Evolutionary conservation across 1,284 basidiomycete genomes (phyloP), one percentile per base, ranked within the genome.

Genomic region (Sphagnurus paluster): DNA sequence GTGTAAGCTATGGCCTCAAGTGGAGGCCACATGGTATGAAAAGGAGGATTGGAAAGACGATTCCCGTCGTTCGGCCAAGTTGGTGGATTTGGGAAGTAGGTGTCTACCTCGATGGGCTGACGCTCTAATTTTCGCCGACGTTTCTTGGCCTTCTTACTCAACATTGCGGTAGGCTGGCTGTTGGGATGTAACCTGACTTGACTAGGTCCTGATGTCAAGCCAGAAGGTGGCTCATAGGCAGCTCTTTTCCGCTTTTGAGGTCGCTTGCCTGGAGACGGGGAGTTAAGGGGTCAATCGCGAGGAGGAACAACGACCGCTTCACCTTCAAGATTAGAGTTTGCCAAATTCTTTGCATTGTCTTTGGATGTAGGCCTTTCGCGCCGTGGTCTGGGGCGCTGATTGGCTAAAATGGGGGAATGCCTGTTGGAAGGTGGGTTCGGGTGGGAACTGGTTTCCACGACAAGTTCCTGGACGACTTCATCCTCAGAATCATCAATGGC

Each of bases 401-500:
- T 14, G 40, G 39, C 35, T 11, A 21, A 34, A 33, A 47, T n/a
- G n/a, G 30, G 21, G 20, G 21, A 32, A n/a, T 23, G 35, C 21
- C 17, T 21, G 37, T 28, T 16, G 26, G 30, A 24, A 17, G 32
- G 23, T 32, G 34, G 23, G 35, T 21, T 39, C 19, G 42, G 34
- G 36, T 46, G 44, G 29, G 52, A 42, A 38, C 54, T 57, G 34
- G 29, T 23, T 28, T 46, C 40, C 23, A 23, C 38, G 7, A 63
- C 42, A 21, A 63, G 52, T 32, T 56, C 55, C n/a, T 63, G 48
- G 1, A 63, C 11, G 5, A 66, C 64, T 37, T 71, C 69, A n/a
- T 68, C 65, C 48, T 71, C 69, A 14, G 68, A 70, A 48, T 70
- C 68, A 36, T 69, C 66, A 30, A 71, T 58, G 32, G 59, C 48